Evolutionary conservation across 2,329 filamentous ascomycete genomes (phyloP).

Genomic region (Chalara sp.): DNA sequence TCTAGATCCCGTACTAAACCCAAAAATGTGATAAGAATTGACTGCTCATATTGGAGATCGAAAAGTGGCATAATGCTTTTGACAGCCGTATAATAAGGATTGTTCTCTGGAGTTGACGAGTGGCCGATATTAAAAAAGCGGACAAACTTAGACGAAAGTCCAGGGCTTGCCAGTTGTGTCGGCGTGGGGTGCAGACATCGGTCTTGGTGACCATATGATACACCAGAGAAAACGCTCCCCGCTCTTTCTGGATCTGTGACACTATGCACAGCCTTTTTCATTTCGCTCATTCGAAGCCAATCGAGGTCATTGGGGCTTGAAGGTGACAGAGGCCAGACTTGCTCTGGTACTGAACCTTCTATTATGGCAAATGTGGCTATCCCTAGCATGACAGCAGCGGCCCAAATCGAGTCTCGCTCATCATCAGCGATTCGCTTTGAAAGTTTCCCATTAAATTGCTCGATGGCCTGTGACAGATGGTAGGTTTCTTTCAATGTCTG

Average conservation of each 20-base stretch:
- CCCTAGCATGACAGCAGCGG: conserved; percentile 39
- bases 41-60: conserved; percentile 21
- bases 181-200: neutral
- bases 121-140: conserved; percentile 8
- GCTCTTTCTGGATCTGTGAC: conserved; percentile 41
- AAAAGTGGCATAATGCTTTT: conserved; percentile 6
- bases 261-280: conserved; percentile 48
- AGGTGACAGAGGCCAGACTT: conserved; percentile 49
- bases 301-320: conserved; percentile 39
- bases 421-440: conserved; percentile 27
- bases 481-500: conserved; percentile 31
- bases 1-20: conserved; percentile 40
- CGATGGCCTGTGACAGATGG: conserved; percentile 41
- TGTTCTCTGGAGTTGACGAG: conserved; percentile 3
- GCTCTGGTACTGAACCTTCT: conserved; percentile 33
- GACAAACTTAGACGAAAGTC: conserved; percentile 5
- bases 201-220: neutral
- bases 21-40: conserved; percentile 38
- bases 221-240: conserved; percentile 32
- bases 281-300: conserved; percentile 51
- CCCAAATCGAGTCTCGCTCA: conserved; percentile 42
- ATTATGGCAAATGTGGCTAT: conserved; percentile 38
- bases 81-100: conserved; percentile 11
- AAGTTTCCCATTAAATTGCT: conserved; percentile 40
- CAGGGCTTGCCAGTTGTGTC: neutral